Base-by-base conservation (phyloP, 441 rosid species). In the Bocquillonia castaneifolia region DNA sequence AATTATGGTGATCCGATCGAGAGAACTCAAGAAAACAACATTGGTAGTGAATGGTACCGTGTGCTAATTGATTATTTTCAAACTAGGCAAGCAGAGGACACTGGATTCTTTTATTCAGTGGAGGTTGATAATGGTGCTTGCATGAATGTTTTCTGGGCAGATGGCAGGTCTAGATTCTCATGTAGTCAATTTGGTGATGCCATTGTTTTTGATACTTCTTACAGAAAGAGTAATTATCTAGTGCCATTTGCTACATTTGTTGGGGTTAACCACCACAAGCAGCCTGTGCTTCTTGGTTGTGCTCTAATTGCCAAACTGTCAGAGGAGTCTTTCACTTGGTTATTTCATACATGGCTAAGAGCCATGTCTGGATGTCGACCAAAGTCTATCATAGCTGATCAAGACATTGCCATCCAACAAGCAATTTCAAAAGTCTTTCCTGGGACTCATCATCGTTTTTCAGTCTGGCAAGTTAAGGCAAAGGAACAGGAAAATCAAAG, bases 141-240 rank as follows among this genome's bases (percentile, higher is more conserved):
- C 50, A 76, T 75, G 90, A 83, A 84, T 77, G 59, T 92, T 31
- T 92, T 92, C 69, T 90, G 96, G 96, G 95, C 90, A 0, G 96
- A 90, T 77, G 85, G 95, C 14, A 81, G 92, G 80, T 85, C 89
- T 57, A 85, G 98, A 71, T 92, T 83, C 63, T 85, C 91, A 6
- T 84, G 95, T 75, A 88, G 93, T 74, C 96, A 88, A 57, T 92
- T 90, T 45, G 92, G 96, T 28, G 96, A 90, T 82, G 86, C 75
- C 34, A 63, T 92, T 72, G 80, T 85, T 23, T 78, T 90, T 14
- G 88, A 92, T 80, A 85, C 96, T 69, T 88, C 95, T 25, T 90
- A 86, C 72, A 82, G 87, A 77, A 80, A 78, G 65, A 76, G 78
- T 74, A 76, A 75, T 59, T 82, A 81, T 76, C 70, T 81, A 50